Percentiles rank a stretch among this genome's conserved stretches.
Evolutionary conservation across 768 basidiomycete species (phyloP).

Genomic region (Sporobolomyces phaffii): DNA sequence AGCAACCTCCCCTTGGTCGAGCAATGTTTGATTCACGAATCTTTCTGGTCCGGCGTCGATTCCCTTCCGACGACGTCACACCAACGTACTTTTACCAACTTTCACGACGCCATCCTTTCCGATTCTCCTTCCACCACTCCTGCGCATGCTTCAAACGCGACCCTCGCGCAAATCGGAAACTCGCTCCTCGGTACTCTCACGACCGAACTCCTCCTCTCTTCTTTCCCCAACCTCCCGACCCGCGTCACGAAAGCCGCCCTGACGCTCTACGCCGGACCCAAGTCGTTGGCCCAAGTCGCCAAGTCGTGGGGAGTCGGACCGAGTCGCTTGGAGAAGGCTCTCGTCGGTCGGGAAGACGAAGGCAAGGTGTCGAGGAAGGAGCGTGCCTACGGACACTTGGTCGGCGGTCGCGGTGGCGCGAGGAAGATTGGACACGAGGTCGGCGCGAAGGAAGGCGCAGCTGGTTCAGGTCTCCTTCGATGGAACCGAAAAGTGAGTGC

Average conservation of each 20-base stretch:
- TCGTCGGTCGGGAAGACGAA: constrained; percentile 29
- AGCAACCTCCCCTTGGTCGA: constrained; percentile 31
- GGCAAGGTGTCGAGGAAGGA: constrained; percentile 27
- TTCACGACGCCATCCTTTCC: constrained; percentile 24
- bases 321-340: constrained; percentile 16
- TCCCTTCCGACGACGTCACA: constrained; percentile 43
- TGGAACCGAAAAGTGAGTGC: constrained; percentile 68
- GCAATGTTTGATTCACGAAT: constrained; percentile 32
- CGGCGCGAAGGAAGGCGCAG: constrained; percentile 48
- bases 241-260: constrained; percentile 84
- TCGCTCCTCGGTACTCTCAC: constrained; percentile 85
- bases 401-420: constrained; percentile 36
- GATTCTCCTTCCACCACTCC: constrained; percentile 50
- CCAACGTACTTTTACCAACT: constrained; percentile 54
- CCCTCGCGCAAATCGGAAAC: constrained; percentile 73
- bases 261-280: constrained; percentile 82
- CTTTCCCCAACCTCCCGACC: constrained; percentile 85
- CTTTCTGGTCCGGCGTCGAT: constrained; percentile 23
- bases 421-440: constrained; percentile 29
- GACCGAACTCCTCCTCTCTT: constrained; percentile 69
- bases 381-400: constrained; percentile 36
- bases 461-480: constrained; percentile 66
- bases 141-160: constrained; percentile 62
- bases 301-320: constrained; percentile 53
- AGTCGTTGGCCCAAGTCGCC: constrained; percentile 75